Evolutionary conservation across 441 rosid species (phyloP), one percentile per base, ranked within the genome.

Genomic region (Bocquillonia castaneifolia): DNA sequence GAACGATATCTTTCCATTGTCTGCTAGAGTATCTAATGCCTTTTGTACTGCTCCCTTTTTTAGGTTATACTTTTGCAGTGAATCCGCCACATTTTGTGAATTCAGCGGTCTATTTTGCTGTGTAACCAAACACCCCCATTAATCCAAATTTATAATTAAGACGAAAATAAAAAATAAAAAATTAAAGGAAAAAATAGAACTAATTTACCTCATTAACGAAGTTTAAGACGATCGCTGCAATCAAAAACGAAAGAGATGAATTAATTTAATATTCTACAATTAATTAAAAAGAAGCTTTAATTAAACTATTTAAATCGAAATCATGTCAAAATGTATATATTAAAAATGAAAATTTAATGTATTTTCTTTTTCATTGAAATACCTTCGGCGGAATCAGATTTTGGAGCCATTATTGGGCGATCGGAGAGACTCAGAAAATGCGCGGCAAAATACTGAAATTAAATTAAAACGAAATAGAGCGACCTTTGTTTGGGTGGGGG

Each of bases 101-200:
- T 94, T 91, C 10, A 91, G 20, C 12, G 97, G 99, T 78, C 86
- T 81, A 73, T 91, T 93, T 93, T 90, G 96, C 99, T 93, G 82
- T 93, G 82, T 17, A 40, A 18, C 50, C 39, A 25, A 62, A 47
- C 25, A 61, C 14, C 23, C 45, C 72, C 8, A 58, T n/a, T n/a
- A 48, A 65, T 12, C 1, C 47, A 48, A 58, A 68, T 18, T 23
- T 34, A 64, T 36, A 42, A 42, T 2, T 42, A 6, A 7, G 2
- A 42, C 47, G 15, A 7, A 6, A 42, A 12, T 28, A 28, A 14
- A 18, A 25, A 8, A 29, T 10, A 44, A 28, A 15, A 48, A 25
- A 29, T 56, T 28, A 28, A 17, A 45, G 39, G 52, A 61, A 39
- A 28, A 25, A 48, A 23, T 36, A 32, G 29, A 42, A 13, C 0